Conservation (phyloP, 164 flowering plant species). For the Cinnamomum chago region DNA sequence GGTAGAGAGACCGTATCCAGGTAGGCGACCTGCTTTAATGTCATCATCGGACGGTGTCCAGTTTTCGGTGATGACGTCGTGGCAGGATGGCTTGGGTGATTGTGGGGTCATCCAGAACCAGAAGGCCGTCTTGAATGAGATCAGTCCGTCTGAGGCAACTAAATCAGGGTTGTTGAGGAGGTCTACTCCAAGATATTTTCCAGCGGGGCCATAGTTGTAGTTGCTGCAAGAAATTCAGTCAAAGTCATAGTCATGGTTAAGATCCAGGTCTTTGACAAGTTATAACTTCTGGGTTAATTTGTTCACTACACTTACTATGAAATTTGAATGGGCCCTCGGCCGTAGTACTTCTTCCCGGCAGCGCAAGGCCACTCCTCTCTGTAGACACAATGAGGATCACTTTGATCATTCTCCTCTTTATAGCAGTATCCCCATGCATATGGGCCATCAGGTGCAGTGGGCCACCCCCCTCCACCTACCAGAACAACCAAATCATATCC, state of each 20-base stretch:
- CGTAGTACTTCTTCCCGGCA: no score
- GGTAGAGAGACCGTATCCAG: constrained; percentile 34
- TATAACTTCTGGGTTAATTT: no score
- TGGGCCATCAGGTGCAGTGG: no score
- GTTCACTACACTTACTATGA: no score
- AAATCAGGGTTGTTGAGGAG: constrained; percentile 17
- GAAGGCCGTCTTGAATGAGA: constrained; percentile 22
- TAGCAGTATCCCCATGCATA: no score
- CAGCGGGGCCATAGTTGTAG: constrained; percentile 19
- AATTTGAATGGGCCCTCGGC: no score
- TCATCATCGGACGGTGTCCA: background rate
- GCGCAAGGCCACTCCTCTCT: no score
- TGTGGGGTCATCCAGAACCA: constrained; percentile 29
- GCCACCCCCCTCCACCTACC: no score
- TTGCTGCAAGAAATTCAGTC: constrained; percentile 11
- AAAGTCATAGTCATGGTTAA: background rate
- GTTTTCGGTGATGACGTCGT: background rate
- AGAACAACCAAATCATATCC: no score
- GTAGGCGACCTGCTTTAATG: background rate
- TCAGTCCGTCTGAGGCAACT: constrained; percentile 6
- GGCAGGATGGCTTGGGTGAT: constrained; percentile 16
- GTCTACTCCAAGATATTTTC: constrained; percentile 9
- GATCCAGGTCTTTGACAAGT: no score
- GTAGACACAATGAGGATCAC: no score
- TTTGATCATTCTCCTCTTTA: no score